Evolutionary conservation across 345 rosid species (phyloP).

Genomic region (Rhizophora mangle): DNA sequence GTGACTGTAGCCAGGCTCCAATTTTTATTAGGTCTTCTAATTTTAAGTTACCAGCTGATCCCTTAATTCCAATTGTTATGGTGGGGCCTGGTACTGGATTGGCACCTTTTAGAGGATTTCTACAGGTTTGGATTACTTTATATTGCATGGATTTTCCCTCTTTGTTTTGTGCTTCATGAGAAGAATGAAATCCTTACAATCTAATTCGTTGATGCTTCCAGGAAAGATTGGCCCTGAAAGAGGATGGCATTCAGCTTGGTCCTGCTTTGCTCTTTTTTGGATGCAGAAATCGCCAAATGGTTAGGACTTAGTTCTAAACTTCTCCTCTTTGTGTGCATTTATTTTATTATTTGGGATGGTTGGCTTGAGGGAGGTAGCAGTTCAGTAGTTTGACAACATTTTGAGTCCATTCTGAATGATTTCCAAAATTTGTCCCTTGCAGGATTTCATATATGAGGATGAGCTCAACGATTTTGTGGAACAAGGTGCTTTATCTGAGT

Average conservation of each 20-base stretch:
- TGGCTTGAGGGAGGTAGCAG: background rate
- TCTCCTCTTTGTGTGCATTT: too few relatives aligned
- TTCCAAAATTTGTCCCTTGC: background rate
- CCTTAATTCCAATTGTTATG: slow-evolving; percentile 32
- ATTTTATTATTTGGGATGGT: background rate
- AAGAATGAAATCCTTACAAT: too few relatives aligned
- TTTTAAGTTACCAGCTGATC: slow-evolving; percentile 30
- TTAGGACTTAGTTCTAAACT: background rate
- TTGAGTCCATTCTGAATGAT: background rate
- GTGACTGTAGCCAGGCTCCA: slow-evolving; percentile 30
- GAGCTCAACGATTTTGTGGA: slow-evolving; percentile 28
- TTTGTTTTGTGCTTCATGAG: background rate
- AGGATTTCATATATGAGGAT: slow-evolving; percentile 36
- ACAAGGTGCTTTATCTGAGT: slow-evolving; percentile 28
- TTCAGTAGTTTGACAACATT: background rate
- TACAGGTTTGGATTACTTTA: slow-evolving; percentile 21
- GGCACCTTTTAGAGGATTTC: slow-evolving; percentile 34
- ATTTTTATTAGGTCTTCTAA: slow-evolving; percentile 31
- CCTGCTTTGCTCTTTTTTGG: slow-evolving; percentile 30
- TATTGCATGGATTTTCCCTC: background rate
- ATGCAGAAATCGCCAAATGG: slow-evolving; percentile 33
- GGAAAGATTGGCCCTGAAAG: slow-evolving; percentile 33
- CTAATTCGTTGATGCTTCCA: slow-evolving; percentile 6
- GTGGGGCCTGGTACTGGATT: slow-evolving; percentile 37
- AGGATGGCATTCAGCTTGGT: slow-evolving; percentile 27